Evolutionary conservation across 176 grass and related monocot genomes (phyloP), one percentile per base, ranked within the genome.

Genomic region (Aechmea fasciata): DNA sequence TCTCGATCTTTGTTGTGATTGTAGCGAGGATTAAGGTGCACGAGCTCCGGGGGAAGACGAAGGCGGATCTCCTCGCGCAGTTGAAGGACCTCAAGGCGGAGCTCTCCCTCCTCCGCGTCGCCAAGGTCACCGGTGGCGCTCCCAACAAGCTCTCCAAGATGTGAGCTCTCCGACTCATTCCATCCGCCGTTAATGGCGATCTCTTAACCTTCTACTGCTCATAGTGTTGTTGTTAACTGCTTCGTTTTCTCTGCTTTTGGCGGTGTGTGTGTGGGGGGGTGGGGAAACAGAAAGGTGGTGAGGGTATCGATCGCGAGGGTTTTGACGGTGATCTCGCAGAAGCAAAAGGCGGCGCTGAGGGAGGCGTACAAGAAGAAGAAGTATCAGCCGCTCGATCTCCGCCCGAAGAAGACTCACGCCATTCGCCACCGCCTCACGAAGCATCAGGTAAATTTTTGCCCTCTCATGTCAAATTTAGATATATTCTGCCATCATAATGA

Each of bases 341-440:
- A 86, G 74, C 83, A 86, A 79, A 86, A 82, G 83, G 29, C 79
- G 3, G 83, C 83, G 55, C 71, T 86, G 64, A 66, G 83, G n/a
- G 83, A 86, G 24, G 78, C 68, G 49, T 80, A 69, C 48, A 85
- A 85, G 77, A 80, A 75, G 15, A 84, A 80, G 72, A 85, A 54
- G 29, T 29, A 22, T 0, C 59, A 65, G 28, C 82, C 82, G 8
- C 55, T 61, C 55, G 55, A 61, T 61, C 55, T 61, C 14, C 15
- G 55, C 17, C 55, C 55, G 17, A 61, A 61, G 55, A 61, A 61
- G 17, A 61, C 55, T 61, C 55, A 19, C 20, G 55, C 55, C 55
- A 61, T 61, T 19, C 55, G 55, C 55, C 55, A 6, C 55, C 55
- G 55, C 7, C 55, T 61, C 55, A 61, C 55, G 17, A 61, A 61